Evolutionary conservation across 441 rosid genomes (phyloP), one percentile per base, ranked within the genome.

Genomic region (Raphanus hybrid): DNA sequence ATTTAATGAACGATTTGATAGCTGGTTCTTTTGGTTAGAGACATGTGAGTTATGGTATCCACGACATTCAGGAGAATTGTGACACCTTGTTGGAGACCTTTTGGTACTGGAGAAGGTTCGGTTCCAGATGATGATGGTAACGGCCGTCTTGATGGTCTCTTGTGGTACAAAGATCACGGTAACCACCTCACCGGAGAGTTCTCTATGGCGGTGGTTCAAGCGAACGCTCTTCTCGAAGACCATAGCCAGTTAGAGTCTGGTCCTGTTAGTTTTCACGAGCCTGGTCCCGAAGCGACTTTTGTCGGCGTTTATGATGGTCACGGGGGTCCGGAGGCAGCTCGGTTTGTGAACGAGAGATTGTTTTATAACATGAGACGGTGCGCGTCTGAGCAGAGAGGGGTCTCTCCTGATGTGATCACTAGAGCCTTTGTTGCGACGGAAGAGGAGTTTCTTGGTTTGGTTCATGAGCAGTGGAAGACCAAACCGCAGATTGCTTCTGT

Each of bases 131-230:
- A 84, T 50, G 89, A 88, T 78, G 78, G 70, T 48, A 74, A 76
- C 57, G 94, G 94, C 12, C 78, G 90, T 8, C 81, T 80, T 14
- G 92, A 94, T 76, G 97, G 97, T 37, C 87, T 95, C 81, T 79
- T 92, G 57, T 95, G 99, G 99, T 88, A 86, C 64, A 95, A 89
- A 82, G 97, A 91, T 84, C 72, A 76, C 1, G 98, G 97, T 26
- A 80, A 80, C 23, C 96, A 88, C 78, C 81, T 76, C 4, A 75
- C 75, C 41, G 98, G 98, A 52, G 97, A 91, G 74, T 95, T 92
- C 78, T 95, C 98, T 0, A 92, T 95, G 99, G 97, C 98, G 0
- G 97, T 92, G 18, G 83, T 95, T 82, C 99, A 95, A 81, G 99
- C 99, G 2, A 95, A 95, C 70, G 72, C 69, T 67, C 39, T 84